Base-by-base conservation (phyloP, 305 asterid genomes). In the Solanum hybrid region DNA sequence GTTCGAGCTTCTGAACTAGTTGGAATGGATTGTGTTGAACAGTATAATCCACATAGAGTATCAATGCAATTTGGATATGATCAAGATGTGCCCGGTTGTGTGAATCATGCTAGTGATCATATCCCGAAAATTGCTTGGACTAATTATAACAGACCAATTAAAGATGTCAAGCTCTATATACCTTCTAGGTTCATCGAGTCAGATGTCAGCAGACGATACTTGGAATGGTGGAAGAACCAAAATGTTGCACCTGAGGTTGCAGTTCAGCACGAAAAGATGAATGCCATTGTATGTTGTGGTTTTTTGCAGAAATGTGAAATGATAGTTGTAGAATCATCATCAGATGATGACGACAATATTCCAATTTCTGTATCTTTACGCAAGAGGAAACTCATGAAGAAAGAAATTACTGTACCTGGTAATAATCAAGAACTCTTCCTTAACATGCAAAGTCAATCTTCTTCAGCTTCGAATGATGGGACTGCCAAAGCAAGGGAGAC, bases 11-110 rank as follows among this genome's bases (percentile, higher is more conserved):
- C 90, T 77, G 89, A 91, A 88, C 91, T 93, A 36, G 92, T 90
- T 22, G 89, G 94, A 27, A 31, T 85, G 36, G 92, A 91, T 4
- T 90, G 92, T 79, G 82, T 92, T 15, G 92, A 93, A 66, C 91
- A 77, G 10, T 92, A 93, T 87, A 88, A 89, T 60, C 94, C 94
- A 8, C 93, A 94, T 69, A 92, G 94, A 2, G 94, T 94, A n/a
- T 92, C 93, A 3, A 92, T 71, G 95, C 95, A 94, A 15, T 94
- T 94, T 31, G 95, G 95, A 6, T 31, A 89, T 77, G 95, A 94
- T 93, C 95, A 94, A 87, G 95, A 93, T 42, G 17, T 94, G n/a
- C 95, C 93, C 1, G 92, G 86, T 10, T 60, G 12, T 10, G 92
- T 92, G 22, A 85, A 26, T 4, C 89, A 92, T 24, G 90, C 86